Percentiles rank a stretch among this genome's conserved stretches.
These are phyloP conservation scores for Didymella exigua DNA, from an alignment of 2,329 filamentous ascomycete genomes.

Conservation along the genomic window DNA sequence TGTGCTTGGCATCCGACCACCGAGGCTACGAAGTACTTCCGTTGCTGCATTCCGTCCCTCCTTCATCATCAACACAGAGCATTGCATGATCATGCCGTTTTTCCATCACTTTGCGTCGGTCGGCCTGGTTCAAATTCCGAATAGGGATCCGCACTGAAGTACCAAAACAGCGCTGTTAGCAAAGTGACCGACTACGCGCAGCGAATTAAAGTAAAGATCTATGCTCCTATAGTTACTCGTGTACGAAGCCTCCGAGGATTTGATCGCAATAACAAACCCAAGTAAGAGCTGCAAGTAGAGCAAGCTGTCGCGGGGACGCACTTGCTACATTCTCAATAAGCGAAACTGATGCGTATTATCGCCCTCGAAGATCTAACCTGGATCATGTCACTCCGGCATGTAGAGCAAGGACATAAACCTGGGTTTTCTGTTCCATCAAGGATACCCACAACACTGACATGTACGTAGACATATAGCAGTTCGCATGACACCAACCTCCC, in stretches of 20 bases:
- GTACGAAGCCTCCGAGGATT: neutral
- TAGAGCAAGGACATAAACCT: no score
- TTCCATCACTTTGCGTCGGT: no score
- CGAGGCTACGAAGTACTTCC: neutral
- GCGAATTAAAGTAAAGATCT: no score
- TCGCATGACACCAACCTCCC: neutral
- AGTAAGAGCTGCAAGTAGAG: neutral
- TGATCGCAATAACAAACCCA: neutral
- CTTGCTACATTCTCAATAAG: neutral
- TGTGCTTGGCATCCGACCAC: neutral
- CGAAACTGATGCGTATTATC: conserved; percentile 19
- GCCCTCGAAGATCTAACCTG: conserved; percentile 34
- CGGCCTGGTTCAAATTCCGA: no score
- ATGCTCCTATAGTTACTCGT: no score
- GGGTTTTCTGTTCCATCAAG: no score
- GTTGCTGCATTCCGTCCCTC: neutral
- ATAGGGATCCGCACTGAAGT: no score
- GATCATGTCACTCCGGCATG: conserved; percentile 56
- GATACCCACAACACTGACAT: neutral
- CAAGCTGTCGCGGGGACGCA: neutral
- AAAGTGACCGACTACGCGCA: no score
- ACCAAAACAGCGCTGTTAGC: no score
- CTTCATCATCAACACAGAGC: neutral
- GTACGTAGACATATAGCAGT: no score
- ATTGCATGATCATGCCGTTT: neutral